Percentiles rank a stretch among this genome's conserved stretches.
Conservation (phyloP, 495 filamentous ascomycete species). For the Neurospora intermedia region DNA sequence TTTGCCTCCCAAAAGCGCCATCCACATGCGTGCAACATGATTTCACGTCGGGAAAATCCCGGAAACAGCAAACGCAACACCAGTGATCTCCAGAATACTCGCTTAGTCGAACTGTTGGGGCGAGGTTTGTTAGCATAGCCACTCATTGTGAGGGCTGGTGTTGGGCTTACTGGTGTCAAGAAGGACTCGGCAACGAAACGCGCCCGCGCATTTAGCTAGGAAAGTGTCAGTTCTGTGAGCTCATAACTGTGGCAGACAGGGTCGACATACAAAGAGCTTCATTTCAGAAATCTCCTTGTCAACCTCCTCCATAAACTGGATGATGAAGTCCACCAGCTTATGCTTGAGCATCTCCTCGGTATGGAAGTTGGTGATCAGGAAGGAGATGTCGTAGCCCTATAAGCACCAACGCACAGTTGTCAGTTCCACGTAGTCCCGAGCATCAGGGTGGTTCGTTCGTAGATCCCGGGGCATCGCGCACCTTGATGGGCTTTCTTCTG, state of each 20-base stretch:
- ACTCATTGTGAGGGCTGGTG: neutral
- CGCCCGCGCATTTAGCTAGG: slow-evolving; percentile 87
- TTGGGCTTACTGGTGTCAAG: slow-evolving; percentile 72
- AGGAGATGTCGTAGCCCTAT: slow-evolving; percentile 96
- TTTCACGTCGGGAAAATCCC: neutral
- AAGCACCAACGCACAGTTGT: neutral
- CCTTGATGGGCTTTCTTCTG: slow-evolving; percentile 88
- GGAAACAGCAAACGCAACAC: neutral
- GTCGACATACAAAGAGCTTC: slow-evolving; percentile 80
- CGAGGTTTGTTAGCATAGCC: neutral
- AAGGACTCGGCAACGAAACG: slow-evolving; percentile 98
- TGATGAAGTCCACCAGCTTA: slow-evolving; percentile 96
- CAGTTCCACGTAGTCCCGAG: neutral
- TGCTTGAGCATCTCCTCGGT: slow-evolving; percentile 98
- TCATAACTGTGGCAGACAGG: neutral
- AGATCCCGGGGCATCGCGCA: slow-evolving; percentile 22
- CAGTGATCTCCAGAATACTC: neutral
- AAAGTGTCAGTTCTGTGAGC: slow-evolving; percentile 13
- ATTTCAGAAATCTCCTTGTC: slow-evolving; percentile 99
- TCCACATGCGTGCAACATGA: neutral
- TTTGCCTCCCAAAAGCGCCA: neutral
- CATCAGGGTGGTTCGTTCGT: neutral
- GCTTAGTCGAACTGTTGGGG: slow-evolving; percentile 19
- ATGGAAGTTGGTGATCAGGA: slow-evolving; percentile 96
- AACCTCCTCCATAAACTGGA: slow-evolving; percentile 98